These are phyloP conservation scores for Aaosphaeria pasadenensis DNA, from an alignment of 2,329 filamentous ascomycete genomes.

Conservation along the genomic window DNA sequence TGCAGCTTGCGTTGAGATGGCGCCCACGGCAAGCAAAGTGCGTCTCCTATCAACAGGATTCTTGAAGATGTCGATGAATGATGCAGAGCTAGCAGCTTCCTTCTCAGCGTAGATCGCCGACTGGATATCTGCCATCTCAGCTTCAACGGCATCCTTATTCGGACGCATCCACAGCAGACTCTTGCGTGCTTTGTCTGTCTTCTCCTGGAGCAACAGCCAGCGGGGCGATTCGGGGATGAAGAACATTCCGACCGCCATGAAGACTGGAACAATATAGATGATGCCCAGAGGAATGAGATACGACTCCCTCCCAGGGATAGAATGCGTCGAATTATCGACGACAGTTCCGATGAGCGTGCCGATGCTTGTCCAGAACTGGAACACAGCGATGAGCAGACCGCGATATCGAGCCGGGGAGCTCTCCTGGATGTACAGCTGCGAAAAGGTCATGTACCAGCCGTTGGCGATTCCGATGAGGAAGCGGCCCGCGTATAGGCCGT, in stretches of 20 bases:
- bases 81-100: constrained; percentile 50
- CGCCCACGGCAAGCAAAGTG: constrained; percentile 48
- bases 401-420: constrained; percentile 50
- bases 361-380: constrained; percentile 49
- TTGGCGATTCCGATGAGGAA: constrained; percentile 55
- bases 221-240: constrained; percentile 42
- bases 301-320: constrained; percentile 12
- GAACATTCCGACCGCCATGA: constrained; percentile 42
- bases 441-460: constrained; percentile 55
- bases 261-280: constrained; percentile 52
- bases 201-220: constrained; percentile 36
- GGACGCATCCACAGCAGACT: constrained; percentile 28
- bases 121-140: constrained; percentile 25
- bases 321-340: constrained; percentile 49
- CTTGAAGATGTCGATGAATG: constrained; percentile 49
- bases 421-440: constrained; percentile 53
- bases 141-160: constrained; percentile 11
- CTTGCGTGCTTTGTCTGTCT: constrained; percentile 15
- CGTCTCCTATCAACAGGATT: constrained; percentile 53
- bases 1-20: constrained; percentile 51
- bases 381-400: constrained; percentile 48
- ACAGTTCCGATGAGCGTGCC: constrained; percentile 46
- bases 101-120: constrained; percentile 27
- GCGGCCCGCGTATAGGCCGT: constrained; percentile 53
- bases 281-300: constrained; percentile 52